Evolutionary conservation across 257 asterid species (phyloP).

Genomic region (Solanum gracilifrons): DNA sequence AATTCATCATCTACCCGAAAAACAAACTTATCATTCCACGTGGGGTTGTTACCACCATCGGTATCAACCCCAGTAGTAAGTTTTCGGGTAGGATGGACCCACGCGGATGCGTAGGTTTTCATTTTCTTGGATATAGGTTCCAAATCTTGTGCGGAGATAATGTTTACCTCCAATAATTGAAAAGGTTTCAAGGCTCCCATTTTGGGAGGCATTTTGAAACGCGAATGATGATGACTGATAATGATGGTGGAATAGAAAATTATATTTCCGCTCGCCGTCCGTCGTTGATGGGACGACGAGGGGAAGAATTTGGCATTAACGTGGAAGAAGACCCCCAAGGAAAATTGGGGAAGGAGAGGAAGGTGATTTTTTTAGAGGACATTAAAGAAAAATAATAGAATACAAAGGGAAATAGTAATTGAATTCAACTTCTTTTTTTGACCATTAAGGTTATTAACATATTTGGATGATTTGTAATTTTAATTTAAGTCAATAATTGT

Average conservation of each 20-base stretch:
- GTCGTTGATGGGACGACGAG: constrained; percentile 24
- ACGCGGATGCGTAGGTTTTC: constrained; percentile 63
- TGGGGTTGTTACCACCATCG: constrained; percentile 63
- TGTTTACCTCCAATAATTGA: constrained; percentile 44
- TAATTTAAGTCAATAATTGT: not conserved
- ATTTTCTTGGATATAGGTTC: constrained; percentile 68
- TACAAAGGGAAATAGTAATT: not conserved
- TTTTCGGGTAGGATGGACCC: constrained; percentile 57
- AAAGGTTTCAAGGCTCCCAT: constrained; percentile 1
- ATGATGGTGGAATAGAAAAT: not conserved
- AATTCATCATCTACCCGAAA: constrained; percentile 50
- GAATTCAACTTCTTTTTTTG: not conserved
- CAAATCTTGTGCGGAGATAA: constrained; percentile 66
- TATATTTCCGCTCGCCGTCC: constrained; percentile 19
- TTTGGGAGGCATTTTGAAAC: not conserved
- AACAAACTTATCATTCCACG: constrained; percentile 60
- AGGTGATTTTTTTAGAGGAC: constrained; percentile 4
- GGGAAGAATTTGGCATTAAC: constrained; percentile 1
- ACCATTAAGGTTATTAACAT: not conserved
- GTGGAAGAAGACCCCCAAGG: constrained; percentile 1
- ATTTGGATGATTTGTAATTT: not conserved
- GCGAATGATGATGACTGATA: fast-evolving
- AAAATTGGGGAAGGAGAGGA: constrained; percentile 10
- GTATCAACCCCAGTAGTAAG: constrained; percentile 64
- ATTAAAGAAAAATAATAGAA: constrained; percentile 13